Conservation (phyloP, 1,139 yeast species). For the Magnusiomyces tetraspermus region DNA sequence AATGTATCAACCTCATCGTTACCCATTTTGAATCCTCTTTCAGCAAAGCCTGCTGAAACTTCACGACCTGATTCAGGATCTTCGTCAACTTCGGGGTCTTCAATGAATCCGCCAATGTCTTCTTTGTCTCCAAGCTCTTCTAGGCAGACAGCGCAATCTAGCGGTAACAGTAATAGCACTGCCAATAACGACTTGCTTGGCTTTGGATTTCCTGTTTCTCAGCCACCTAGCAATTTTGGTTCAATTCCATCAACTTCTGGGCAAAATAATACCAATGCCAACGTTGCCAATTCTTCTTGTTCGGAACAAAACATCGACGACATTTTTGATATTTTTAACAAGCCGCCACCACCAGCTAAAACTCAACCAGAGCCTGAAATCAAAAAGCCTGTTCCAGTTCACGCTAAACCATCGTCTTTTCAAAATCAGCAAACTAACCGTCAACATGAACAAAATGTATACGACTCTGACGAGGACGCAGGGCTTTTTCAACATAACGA, state of each 20-base stretch:
- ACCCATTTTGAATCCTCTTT: neutral
- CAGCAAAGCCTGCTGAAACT: neutral
- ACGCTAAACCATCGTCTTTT: neutral
- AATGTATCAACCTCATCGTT: neutral
- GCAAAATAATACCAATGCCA: neutral
- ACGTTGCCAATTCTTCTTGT: neutral
- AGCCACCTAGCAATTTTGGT: no score
- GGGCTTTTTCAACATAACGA: neutral
- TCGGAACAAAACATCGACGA: constrained; percentile 20
- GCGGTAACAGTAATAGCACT: neutral
- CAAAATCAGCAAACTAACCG: neutral
- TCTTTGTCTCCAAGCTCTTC: neutral
- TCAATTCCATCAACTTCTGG: neutral
- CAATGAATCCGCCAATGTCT: neutral
- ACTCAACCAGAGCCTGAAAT: constrained; percentile 3
- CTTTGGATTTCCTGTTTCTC: neutral
- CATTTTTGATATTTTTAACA: constrained; percentile 30
- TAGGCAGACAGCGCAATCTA: no score
- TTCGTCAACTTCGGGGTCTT: neutral
- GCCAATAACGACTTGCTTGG: neutral
- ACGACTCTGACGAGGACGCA: neutral
- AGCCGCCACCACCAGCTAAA: constrained; percentile 19
- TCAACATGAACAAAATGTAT: neutral
- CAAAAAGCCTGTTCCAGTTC: constrained; percentile 5
- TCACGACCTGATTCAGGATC: neutral